Evolutionary conservation across 2,329 filamentous ascomycete species (phyloP).

Genomic region (Onygenales sp.): DNA sequence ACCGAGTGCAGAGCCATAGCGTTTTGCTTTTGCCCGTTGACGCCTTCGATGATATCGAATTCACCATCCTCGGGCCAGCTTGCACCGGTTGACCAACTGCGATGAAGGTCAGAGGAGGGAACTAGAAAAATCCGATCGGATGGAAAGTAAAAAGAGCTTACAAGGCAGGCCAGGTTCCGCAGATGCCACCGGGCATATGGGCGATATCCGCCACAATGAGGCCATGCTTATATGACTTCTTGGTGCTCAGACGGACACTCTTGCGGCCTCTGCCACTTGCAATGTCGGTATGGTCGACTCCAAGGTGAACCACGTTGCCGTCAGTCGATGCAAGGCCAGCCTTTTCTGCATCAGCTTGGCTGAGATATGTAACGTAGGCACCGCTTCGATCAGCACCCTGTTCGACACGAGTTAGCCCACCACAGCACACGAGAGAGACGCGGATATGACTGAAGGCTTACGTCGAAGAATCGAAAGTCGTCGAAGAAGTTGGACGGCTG

Average conservation of each 20-base stretch:
- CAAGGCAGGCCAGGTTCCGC: slow-evolving; percentile 64
- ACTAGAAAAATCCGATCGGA: neutral
- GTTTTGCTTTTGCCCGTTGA: slow-evolving; percentile 53
- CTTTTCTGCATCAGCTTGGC: slow-evolving; percentile 48
- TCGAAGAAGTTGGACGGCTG: slow-evolving; percentile 36
- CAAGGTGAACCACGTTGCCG: slow-evolving; percentile 54
- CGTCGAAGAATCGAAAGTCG: slow-evolving; percentile 44
- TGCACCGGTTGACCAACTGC: slow-evolving; percentile 50
- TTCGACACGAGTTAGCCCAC: neutral
- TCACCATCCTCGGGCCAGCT: slow-evolving; percentile 63
- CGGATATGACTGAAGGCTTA: slow-evolving; percentile 16
- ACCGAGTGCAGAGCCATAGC: slow-evolving; percentile 60
- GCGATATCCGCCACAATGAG: slow-evolving; percentile 62
- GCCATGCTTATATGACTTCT: slow-evolving; percentile 53
- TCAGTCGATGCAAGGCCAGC: slow-evolving; percentile 49
- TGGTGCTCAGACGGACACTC: slow-evolving; percentile 63
- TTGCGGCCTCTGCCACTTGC: slow-evolving; percentile 52
- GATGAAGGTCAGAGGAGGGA: slow-evolving; percentile 7
- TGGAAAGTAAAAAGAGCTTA: slow-evolving; percentile 24
- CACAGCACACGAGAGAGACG: neutral
- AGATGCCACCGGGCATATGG: slow-evolving; percentile 63
- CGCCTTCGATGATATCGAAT: slow-evolving; percentile 73
- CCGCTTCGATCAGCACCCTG: slow-evolving; percentile 56
- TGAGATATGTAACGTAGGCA: slow-evolving; percentile 64
- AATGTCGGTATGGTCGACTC: slow-evolving; percentile 53